Conservation (phyloP, 257 asterid species). For the Plantago elongata region DNA sequence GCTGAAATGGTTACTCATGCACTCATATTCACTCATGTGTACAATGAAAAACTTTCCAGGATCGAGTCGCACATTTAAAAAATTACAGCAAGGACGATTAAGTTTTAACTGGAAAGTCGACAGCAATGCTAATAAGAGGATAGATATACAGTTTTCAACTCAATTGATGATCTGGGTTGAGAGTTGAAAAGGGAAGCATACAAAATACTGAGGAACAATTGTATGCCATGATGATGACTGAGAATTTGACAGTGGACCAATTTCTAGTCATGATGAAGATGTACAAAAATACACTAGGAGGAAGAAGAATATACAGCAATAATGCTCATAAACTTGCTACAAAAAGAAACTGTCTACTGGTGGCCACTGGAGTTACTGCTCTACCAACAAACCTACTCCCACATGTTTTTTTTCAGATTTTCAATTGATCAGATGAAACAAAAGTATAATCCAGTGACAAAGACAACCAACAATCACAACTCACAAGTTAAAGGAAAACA, state of each 20-base stretch:
- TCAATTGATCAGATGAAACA: constrained; percentile 3
- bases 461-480: too few relatives aligned
- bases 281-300: constrained; percentile 3
- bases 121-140: too few relatives aligned
- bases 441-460: neutral
- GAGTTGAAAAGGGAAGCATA: neutral
- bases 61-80: too few relatives aligned
- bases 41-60: too few relatives aligned
- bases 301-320: constrained; percentile 1
- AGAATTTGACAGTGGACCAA: constrained; percentile 12
- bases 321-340: constrained; percentile 3
- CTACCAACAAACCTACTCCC: constrained; percentile 14
- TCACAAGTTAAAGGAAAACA: too few relatives aligned
- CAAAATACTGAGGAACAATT: neutral
- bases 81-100: too few relatives aligned
- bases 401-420: constrained; percentile 21
- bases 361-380: constrained; percentile 6
- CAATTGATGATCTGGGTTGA: too few relatives aligned
- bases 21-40: too few relatives aligned
- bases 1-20: too few relatives aligned
- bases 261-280: constrained; percentile 16
- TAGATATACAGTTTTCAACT: too few relatives aligned
- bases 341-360: constrained; percentile 18
- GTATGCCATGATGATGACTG: constrained; percentile 1
- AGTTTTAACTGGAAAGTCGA: too few relatives aligned